phyloP scores from a whole-genome alignment of 805 yeast species.

The Suhomyces xylopsoci region DNA sequence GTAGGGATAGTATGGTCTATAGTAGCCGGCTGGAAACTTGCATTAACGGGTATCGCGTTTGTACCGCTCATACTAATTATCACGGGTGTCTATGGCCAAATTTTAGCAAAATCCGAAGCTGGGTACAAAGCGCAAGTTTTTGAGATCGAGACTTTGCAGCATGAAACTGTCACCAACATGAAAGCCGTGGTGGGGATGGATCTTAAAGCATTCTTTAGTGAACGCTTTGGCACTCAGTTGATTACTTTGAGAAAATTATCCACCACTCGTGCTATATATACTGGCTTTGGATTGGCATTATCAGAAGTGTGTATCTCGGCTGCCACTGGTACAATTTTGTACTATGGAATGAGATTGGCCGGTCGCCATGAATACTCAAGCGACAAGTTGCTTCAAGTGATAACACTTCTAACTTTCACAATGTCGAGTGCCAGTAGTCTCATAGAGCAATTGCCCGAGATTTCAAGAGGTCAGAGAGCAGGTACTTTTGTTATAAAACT shows the following conservation, averaged over 20 bases:
- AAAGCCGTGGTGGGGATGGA: conserved; percentile 62
- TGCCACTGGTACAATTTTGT: conserved; percentile 72
- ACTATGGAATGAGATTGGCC: conserved; percentile 75
- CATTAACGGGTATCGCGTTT: conserved; percentile 77
- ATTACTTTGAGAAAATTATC: conserved; percentile 39
- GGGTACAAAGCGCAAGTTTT: conserved; percentile 56
- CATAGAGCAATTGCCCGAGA: conserved; percentile 69
- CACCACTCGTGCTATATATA: conserved; percentile 48
- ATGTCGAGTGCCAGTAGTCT: conserved; percentile 59
- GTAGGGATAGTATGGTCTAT: conserved; percentile 79
- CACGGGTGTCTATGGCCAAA: conserved; percentile 49
- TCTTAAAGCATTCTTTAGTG: conserved; percentile 47
- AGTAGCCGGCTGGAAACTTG: conserved; percentile 77
- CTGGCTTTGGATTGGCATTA: conserved; percentile 67
- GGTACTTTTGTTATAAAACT: conserved; percentile 49
- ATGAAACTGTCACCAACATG: conserved; percentile 56
- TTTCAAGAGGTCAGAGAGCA: conserved; percentile 76
- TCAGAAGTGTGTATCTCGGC: conserved; percentile 51
- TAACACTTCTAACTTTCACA: conserved; percentile 72
- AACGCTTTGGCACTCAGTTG: conserved; percentile 32
- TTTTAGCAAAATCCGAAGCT: conserved; percentile 56
- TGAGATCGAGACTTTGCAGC: conserved; percentile 46
- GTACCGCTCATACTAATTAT: conserved; percentile 59
- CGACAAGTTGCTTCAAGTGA: conserved; percentile 61
- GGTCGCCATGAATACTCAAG: conserved; percentile 53